Evolutionary conservation across 2,329 filamentous ascomycete genomes (phyloP), one percentile per base, ranked within the genome.

Genomic region (Claviceps digitariae): DNA sequence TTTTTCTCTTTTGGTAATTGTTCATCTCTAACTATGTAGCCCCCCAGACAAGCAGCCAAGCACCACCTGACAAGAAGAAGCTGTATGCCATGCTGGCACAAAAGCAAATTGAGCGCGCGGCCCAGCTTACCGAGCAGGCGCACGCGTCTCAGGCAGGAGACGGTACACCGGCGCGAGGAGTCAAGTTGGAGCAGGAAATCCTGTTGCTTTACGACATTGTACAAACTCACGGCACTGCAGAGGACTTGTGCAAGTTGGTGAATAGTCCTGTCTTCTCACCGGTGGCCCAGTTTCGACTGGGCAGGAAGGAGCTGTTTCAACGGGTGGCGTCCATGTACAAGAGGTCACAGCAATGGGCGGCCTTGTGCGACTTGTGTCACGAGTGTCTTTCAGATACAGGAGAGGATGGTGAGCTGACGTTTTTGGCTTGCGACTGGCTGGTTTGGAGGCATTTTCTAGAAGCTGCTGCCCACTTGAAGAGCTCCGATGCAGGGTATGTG

Each of bases 71-170:
- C 20, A 79, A 78, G 62, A 72, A 68, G 54, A 74, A 73, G 55
- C 64, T 81, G 0, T 81, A 79, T 52, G 69, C 71, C 13, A 74
- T 72, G 58, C 64, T 81, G 17, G 72, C 75, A 0, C 61, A 73
- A 20, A 76, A 75, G 61, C 75, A 77, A 58, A 71, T 77, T 1
- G 72, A 78, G 54, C 69, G 73, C 49, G 75, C 74, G 3, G 74
- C 74, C 1, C 72, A 74, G 43, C 55, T 68, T 1, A 61, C 73
- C 0, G 73, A 74, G 58, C 67, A 72, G 64, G 59, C 58, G 36
- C 55, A 59, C 25, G 52, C 46, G 17, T 53, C 55, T 3, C 49
- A 58, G 1, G 49, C 60, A 13, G 57, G 55, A 12, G 57, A 61
- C 4, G 54, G 57, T 36, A 46, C 59, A 3, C 51, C 55, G 5